Evolutionary conservation across 2,329 filamentous ascomycete genomes (phyloP), one percentile per base, ranked within the genome.

Genomic region (Fusarium ambrosium): DNA sequence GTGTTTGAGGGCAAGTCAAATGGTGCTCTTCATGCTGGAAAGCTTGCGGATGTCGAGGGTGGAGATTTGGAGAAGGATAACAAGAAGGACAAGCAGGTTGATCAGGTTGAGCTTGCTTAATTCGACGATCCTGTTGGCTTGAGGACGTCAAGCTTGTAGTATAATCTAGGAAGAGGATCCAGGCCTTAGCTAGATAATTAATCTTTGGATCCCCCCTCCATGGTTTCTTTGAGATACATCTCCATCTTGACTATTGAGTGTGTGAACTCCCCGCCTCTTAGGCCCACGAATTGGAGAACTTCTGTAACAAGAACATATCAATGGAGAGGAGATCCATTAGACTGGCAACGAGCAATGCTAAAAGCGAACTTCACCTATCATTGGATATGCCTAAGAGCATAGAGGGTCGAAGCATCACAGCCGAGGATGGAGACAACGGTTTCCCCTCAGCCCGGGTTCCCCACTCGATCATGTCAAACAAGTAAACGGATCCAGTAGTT

Each of bases 1-100:
- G 67, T 82, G 2, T 83, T 82, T 16, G 80, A 81, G 4, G 79
- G 77, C 5, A 61, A 48, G 1, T 69, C 65, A 0, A 53, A 68
- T 18, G 39, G 55, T 1, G 70, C 43, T 6, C 20, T 69, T 22
- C 37, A 55, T 5, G 56, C 20, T 3, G 20, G 6, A 4, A 76
- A 76, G 61, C 45, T 76, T 20, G 60, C 39, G 2, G 73, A 76
- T 20, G 37, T 72, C 3, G 75, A 77, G 18, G 39, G 27, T 11
- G 66, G 59, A 16, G 16, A 53, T 2, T 2, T 58, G 14, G 75
- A 70, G 0, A 36, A 59, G 4, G 66, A 73, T 4, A 41, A 24
- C 1, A 71, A 67, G 55, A 76, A 73, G 36, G 68, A 72, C 2
- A 74, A 66, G 24, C 64, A 64, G 18, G 71, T 76, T 1, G 71